These are phyloP conservation scores for Umbelopsis sp. DNA, from an alignment of 371 early-diverging fungal genomes.

Conservation along the genomic window DNA sequence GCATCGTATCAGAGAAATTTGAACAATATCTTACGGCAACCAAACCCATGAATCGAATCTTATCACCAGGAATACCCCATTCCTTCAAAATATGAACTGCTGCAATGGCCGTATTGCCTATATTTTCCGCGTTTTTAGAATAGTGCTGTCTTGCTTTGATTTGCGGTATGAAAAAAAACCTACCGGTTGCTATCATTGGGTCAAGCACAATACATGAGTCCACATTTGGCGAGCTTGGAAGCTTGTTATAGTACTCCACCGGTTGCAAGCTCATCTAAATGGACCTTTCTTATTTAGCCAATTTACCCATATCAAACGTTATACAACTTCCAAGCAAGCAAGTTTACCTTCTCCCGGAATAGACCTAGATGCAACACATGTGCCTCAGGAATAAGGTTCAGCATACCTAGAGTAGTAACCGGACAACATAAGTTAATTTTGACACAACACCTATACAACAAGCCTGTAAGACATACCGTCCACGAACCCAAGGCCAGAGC, in stretches of 20 bases:
- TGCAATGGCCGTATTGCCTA: conserved; percentile 78
- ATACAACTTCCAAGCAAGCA: too few relatives aligned
- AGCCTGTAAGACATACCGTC: conserved; percentile 48
- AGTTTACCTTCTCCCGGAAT: conserved; percentile 76
- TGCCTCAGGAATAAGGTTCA: conserved; percentile 73
- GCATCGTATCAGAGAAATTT: neutral
- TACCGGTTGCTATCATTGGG: conserved; percentile 85
- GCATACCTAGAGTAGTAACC: conserved; percentile 50
- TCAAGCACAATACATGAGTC: conserved; percentile 80
- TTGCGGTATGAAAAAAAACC: neutral
- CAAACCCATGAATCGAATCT: conserved; percentile 72
- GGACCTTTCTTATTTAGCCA: neutral
- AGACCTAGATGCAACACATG: conserved; percentile 81
- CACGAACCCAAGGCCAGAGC: conserved; percentile 80
- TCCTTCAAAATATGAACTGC: conserved; percentile 80
- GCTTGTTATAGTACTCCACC: conserved; percentile 94
- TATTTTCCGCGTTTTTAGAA: neutral
- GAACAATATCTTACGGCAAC: conserved; percentile 50
- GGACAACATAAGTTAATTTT: neutral
- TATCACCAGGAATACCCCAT: conserved; percentile 70
- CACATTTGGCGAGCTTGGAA: conserved; percentile 69
- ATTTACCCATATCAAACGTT: neutral
- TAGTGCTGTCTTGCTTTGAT: too few relatives aligned
- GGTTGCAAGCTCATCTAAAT: conserved; percentile 72
- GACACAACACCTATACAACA: neutral